Conservation (phyloP, 495 filamentous ascomycete species). For the Penicillium goetzii region DNA sequence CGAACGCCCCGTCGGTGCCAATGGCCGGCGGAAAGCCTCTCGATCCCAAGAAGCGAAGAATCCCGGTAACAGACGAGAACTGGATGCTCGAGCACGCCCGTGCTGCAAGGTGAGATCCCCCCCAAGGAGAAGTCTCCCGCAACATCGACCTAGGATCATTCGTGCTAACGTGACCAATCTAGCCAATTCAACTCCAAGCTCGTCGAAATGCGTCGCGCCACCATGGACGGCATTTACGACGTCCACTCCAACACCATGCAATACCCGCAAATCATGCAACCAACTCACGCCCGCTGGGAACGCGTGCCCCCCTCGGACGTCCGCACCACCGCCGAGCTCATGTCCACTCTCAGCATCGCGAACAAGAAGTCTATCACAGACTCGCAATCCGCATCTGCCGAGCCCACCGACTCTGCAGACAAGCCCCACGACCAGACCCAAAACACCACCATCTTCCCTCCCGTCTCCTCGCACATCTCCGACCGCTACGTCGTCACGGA, state of each 20-base stretch:
- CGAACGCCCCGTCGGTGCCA: slow-evolving; percentile 75
- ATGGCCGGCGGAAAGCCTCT: slow-evolving; percentile 71
- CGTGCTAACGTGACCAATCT: slow-evolving; percentile 30
- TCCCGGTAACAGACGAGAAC: slow-evolving; percentile 92
- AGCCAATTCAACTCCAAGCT: slow-evolving; percentile 83
- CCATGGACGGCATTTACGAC: slow-evolving; percentile 80
- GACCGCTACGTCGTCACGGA: slow-evolving; percentile 80
- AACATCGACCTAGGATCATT: not conserved
- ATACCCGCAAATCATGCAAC: slow-evolving; percentile 86
- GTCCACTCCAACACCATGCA: slow-evolving; percentile 90
- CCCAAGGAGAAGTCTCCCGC: not conserved
- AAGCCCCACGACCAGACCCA: slow-evolving; percentile 11
- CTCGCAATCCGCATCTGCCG: slow-evolving; percentile 1
- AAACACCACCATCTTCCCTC: slow-evolving; percentile 56
- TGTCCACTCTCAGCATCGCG: slow-evolving; percentile 45
- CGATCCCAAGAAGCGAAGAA: slow-evolving; percentile 76
- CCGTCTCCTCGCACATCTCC: slow-evolving; percentile 64
- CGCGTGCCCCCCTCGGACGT: slow-evolving; percentile 52
- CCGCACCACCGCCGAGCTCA: slow-evolving; percentile 33
- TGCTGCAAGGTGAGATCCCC: slow-evolving; percentile 77
- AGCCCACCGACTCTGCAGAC: slow-evolving; percentile 12
- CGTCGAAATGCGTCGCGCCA: slow-evolving; percentile 63
- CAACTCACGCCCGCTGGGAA: slow-evolving; percentile 83
- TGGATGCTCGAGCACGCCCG: slow-evolving; percentile 96
- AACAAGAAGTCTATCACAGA: slow-evolving; percentile 23